Evolutionary conservation across 2,329 filamentous ascomycete species (phyloP).

Genomic region (Colletotrichum costaricense): DNA sequence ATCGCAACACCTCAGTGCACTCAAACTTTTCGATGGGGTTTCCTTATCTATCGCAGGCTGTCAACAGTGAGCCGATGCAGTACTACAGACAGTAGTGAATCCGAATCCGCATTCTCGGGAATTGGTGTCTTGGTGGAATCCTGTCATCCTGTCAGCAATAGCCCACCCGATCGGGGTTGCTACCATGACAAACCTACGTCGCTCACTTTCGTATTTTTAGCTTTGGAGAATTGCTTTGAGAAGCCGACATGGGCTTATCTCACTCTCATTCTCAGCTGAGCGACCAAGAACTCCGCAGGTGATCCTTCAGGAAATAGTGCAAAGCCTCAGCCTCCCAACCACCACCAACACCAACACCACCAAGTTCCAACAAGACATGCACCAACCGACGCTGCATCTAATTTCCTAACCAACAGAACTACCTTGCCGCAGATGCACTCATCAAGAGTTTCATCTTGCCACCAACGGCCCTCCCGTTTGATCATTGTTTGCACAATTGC

Average conservation of each 20-base stretch:
- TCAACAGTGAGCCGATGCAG: neutral
- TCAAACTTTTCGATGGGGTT: neutral
- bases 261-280: conserved; percentile 15
- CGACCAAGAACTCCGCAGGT: conserved; percentile 19
- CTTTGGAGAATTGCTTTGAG: neutral
- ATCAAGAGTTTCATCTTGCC: neutral
- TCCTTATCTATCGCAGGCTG: neutral
- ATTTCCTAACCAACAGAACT: neutral
- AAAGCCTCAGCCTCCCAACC: neutral
- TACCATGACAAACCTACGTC: conserved; percentile 8
- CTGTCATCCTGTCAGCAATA: conserved; percentile 27
- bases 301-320: conserved; percentile 12
- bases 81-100: neutral
- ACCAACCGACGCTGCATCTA: neutral
- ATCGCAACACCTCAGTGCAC: neutral
- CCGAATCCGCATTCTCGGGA: neutral
- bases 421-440: neutral
- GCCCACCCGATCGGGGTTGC: neutral
- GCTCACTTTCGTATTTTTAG: conserved; percentile 26
- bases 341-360: neutral
- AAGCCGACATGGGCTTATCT: conserved; percentile 17
- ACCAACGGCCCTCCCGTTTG: neutral
- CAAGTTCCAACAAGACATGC: neutral
- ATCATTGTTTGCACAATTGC: neutral
- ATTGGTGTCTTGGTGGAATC: neutral